These are phyloP conservation scores for Cryptococcus maquisensis DNA, from an alignment of 1,284 basidiomycete species.

Conservation along the genomic window DNA sequence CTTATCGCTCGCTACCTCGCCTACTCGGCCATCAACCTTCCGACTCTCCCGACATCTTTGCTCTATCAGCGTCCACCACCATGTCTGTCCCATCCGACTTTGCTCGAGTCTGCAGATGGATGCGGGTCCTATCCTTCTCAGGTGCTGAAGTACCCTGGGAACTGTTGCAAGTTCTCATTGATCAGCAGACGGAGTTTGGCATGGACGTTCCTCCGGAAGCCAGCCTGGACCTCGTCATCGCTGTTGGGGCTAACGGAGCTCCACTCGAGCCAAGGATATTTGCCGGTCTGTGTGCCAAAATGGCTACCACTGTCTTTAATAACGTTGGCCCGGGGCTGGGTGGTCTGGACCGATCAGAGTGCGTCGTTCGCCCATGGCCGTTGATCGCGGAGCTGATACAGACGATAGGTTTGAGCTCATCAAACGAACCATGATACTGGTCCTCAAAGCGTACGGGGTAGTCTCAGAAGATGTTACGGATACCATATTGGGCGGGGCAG, in stretches of 20 bases:
- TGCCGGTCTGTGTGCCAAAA: slow-evolving; percentile 22
- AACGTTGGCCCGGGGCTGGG: slow-evolving; percentile 1
- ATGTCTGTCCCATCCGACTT: slow-evolving; percentile 53
- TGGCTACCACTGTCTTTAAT: slow-evolving; percentile 13
- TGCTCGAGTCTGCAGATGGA: slow-evolving; percentile 58
- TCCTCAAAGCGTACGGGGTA: slow-evolving; percentile 31
- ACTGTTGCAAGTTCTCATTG: slow-evolving; percentile 18
- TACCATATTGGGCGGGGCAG: slow-evolving; percentile 8
- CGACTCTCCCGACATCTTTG: slow-evolving; percentile 57
- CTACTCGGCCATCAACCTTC: slow-evolving; percentile 51
- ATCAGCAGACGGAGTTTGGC: slow-evolving; percentile 5
- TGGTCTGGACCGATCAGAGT: slow-evolving; percentile 4
- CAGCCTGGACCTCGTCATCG: slow-evolving; percentile 28
- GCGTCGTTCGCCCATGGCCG: neutral
- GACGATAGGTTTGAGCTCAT: slow-evolving; percentile 13
- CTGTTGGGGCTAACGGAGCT: slow-evolving; percentile 28
- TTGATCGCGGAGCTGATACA: neutral
- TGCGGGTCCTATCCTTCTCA: slow-evolving; percentile 62
- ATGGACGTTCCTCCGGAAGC: slow-evolving; percentile 11
- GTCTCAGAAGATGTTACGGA: slow-evolving; percentile 13
- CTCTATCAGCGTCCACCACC: slow-evolving; percentile 54
- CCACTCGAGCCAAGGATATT: slow-evolving; percentile 18
- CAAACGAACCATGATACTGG: slow-evolving; percentile 12
- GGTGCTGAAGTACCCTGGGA: slow-evolving; percentile 61
- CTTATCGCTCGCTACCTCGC: slow-evolving; percentile 54